phyloP scores from a whole-genome alignment of 164 flowering plant genomes.

The Cinnamomum micranthum region DNA sequence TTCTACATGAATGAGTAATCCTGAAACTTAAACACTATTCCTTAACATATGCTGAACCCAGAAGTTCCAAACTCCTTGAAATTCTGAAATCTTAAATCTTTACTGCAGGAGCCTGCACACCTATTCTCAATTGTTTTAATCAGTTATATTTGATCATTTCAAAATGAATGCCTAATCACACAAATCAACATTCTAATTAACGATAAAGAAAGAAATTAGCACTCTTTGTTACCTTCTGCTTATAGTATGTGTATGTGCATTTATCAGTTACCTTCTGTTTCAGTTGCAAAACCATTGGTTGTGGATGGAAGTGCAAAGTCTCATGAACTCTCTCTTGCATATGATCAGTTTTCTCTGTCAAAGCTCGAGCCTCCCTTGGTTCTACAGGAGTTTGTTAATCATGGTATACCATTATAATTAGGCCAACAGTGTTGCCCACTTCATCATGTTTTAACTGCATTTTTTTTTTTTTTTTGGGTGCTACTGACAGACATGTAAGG shows the following conservation, averaged over 20 bases:
- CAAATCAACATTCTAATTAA: neutral
- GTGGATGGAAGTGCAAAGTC: constrained; percentile 82
- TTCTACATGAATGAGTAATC: too few relatives aligned
- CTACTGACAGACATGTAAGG: too few relatives aligned
- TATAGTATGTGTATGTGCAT: neutral
- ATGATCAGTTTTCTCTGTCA: constrained; percentile 67
- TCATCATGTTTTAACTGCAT: neutral
- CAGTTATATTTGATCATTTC: too few relatives aligned
- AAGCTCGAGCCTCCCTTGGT: constrained; percentile 94
- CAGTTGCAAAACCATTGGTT: constrained; percentile 95
- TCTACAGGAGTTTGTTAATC: constrained; percentile 95
- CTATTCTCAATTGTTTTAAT: too few relatives aligned
- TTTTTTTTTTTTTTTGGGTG: neutral
- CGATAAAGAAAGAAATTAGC: too few relatives aligned
- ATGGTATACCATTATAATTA: constrained; percentile 47
- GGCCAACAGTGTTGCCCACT: neutral
- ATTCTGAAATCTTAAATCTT: neutral
- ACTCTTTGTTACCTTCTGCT: neutral
- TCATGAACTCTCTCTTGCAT: constrained; percentile 90
- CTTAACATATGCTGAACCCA: neutral
- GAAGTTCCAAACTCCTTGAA: neutral
- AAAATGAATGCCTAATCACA: neutral
- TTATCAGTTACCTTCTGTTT: constrained; percentile 12
- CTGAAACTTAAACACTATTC: too few relatives aligned
- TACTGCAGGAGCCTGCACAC: neutral